Percentiles rank a stretch among this genome's conserved stretches.
These are phyloP conservation scores for Rhynchosporium agropyri DNA, from an alignment of 2,329 filamentous ascomycete genomes.

Conservation along the genomic window DNA sequence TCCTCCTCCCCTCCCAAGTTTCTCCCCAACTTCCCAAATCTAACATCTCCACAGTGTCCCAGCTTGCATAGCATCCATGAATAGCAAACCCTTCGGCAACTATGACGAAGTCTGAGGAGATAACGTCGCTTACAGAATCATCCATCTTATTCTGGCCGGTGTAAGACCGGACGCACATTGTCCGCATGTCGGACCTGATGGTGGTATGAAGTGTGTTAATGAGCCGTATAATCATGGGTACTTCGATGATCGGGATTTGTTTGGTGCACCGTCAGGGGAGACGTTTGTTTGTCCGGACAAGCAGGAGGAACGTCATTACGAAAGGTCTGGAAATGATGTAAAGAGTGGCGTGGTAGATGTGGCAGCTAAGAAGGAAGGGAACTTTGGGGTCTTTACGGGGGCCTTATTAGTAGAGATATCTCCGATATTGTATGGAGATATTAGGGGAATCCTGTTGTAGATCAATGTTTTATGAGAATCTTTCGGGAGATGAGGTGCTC, in stretches of 20 bases:
- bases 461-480: too few species aligned
- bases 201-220: slow-evolving; percentile 28
- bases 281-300: slow-evolving; percentile 24
- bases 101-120: slow-evolving; percentile 50
- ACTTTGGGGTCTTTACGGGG: too few species aligned
- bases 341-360: too few species aligned
- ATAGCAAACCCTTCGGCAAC: slow-evolving; percentile 44
- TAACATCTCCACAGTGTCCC: slow-evolving; percentile 32
- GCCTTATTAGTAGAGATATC: too few species aligned
- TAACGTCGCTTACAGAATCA: slow-evolving; percentile 47
- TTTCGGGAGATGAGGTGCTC: too few species aligned
- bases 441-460: too few species aligned
- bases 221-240: slow-evolving; percentile 24
- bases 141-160: slow-evolving; percentile 45
- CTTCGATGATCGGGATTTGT: slow-evolving; percentile 25
- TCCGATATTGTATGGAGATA: too few species aligned
- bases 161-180: slow-evolving; percentile 24
- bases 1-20: background rate
- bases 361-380: too few species aligned
- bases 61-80: slow-evolving; percentile 43
- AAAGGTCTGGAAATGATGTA: too few species aligned
- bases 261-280: slow-evolving; percentile 20
- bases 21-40: background rate
- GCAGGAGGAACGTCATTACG: slow-evolving; percentile 35
- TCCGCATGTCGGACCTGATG: slow-evolving; percentile 26